Conservation (phyloP, 1,139 yeast genomes). For the Geotrichum armillariae region DNA sequence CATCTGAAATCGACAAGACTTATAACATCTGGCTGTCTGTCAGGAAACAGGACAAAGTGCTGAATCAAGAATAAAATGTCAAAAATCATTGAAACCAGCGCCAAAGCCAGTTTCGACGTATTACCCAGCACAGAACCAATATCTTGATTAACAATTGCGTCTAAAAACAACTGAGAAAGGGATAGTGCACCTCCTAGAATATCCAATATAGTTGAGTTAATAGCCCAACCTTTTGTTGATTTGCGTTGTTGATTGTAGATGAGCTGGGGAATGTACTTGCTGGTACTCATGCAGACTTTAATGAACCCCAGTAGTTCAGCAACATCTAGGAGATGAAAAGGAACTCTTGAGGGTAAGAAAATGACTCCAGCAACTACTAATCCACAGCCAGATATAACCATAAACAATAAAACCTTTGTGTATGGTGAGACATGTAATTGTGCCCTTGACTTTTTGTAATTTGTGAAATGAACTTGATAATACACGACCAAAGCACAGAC, state of each 20-base stretch:
- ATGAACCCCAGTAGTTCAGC: conserved; percentile 49
- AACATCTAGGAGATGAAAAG: conserved; percentile 28
- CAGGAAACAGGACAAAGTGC: conserved; percentile 28
- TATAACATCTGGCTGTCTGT: conserved; percentile 17
- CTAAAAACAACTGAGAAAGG: conserved; percentile 49
- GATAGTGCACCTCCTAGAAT: conserved; percentile 55
- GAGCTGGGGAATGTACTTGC: conserved; percentile 65
- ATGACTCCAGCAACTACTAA: conserved; percentile 15
- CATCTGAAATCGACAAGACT: conserved; percentile 15
- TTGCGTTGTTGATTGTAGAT: conserved; percentile 52
- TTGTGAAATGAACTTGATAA: conserved; percentile 42
- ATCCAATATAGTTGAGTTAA: conserved; percentile 51
- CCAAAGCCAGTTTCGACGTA: conserved; percentile 20
- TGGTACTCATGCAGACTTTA: conserved; percentile 55
- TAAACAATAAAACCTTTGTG: conserved; percentile 26
- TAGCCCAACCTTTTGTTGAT: conserved; percentile 60
- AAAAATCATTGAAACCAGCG: conserved; percentile 35
- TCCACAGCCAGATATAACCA: conserved; percentile 24
- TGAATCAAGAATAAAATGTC: conserved; percentile 38
- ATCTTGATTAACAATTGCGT: conserved; percentile 37
- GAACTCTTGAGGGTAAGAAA: conserved; percentile 5
- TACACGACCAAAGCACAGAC: conserved; percentile 38
- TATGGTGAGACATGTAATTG: conserved; percentile 34
- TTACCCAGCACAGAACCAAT: conserved; percentile 21
- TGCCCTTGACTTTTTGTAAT: conserved; percentile 31